phyloP scores from a whole-genome alignment of 2,329 filamentous ascomycete genomes.

The Pseudogymnoascus verrucosus region DNA sequence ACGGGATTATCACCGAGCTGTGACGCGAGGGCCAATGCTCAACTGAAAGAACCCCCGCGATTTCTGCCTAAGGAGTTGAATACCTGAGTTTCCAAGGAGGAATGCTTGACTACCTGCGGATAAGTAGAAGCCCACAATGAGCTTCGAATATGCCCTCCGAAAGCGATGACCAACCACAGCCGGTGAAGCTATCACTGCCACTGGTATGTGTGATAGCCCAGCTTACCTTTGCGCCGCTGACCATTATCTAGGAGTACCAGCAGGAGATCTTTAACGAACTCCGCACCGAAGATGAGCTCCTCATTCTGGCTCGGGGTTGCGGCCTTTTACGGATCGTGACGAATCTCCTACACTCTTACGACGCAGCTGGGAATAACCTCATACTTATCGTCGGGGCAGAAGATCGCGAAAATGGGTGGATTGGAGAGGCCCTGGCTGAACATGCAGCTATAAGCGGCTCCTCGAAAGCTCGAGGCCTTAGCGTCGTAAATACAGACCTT shows the following conservation, averaged over 20 bases:
- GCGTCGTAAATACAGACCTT: slow-evolving; percentile 87
- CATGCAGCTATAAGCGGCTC: slow-evolving; percentile 85
- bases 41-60: background rate
- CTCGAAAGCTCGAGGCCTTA: slow-evolving; percentile 74
- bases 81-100: background rate
- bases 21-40: background rate
- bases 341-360: slow-evolving; percentile 95
- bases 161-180: slow-evolving; percentile 44
- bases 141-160: slow-evolving; percentile 25
- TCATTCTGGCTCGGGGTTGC: slow-evolving; percentile 83
- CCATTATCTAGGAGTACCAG: slow-evolving; percentile 63
- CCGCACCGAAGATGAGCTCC: slow-evolving; percentile 83
- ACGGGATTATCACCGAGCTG: background rate
- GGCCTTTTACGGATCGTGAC: slow-evolving; percentile 86
- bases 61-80: background rate
- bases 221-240: slow-evolving; percentile 13
- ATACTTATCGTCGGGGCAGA: slow-evolving; percentile 84
- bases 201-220: slow-evolving; percentile 40
- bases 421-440: slow-evolving; percentile 91
- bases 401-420: slow-evolving; percentile 91
- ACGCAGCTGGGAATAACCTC: slow-evolving; percentile 89
- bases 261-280: slow-evolving; percentile 91
- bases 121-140: background rate
- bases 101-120: background rate
- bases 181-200: slow-evolving; percentile 75